Base-by-base conservation (phyloP, 306 rosid genomes). In the Spatholobus suberectus region DNA sequence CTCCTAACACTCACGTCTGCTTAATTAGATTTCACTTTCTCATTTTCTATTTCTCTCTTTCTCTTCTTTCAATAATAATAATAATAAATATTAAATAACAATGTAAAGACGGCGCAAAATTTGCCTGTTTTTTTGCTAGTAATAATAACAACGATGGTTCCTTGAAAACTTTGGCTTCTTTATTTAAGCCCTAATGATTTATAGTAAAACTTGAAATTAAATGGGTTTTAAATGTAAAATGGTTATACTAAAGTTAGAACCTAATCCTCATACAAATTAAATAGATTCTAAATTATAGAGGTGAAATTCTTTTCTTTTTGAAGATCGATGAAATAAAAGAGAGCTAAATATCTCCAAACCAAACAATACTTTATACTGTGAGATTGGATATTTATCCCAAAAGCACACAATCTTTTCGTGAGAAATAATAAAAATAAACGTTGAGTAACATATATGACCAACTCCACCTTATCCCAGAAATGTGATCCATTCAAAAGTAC, bases 401-500 rank as follows among this genome's bases (percentile, higher is more conserved):
- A 84, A 84, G 29, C 29, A n/a, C 75, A 80, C 63, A 2, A 21
- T 20, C 61, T 75, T 80, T 80, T 74, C 32, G 52, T 44, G 40
- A 49, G 21, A 34, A 84, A 52, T 8, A 72, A 43, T 21, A 74
- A 73, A 41, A 62, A 63, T 67, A 78, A 65, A 51, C 70, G 2
- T 62, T 55, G 57, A 29, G 80, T 54, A 73, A 27, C n/a, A 24
- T 26, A 44, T 23, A 26, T 61, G 70, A 49, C 29, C 54, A 47
- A 75, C 66, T 67, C 67, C 46, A 62, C 38, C 77, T 84, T 76
- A 74, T 76, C 72, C 54, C 7, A 20, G 34, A 52, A 59, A 52
- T 67, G 78, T 34, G 32, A 67, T 74, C 81, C 49, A 59, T 79
- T 75, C 21, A 59, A 80, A 83, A 67, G 84, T 38, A 38, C 73